Evolutionary conservation across 176 grass and related monocot species (phyloP), one percentile per base, ranked within the genome.

Genomic region (Ananas comosus): DNA sequence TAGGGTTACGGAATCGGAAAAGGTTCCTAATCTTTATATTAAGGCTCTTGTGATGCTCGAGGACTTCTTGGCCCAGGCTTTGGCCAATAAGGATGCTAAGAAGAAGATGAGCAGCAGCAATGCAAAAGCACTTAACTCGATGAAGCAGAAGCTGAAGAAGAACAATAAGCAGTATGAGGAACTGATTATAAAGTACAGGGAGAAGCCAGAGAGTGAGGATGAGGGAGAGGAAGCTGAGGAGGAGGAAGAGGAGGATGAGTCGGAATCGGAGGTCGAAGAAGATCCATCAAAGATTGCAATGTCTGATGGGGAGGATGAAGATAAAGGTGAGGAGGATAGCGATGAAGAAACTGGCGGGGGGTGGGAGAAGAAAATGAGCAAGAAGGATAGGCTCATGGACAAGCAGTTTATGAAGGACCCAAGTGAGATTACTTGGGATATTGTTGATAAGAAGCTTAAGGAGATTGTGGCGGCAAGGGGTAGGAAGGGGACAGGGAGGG

Each of bases 51-150:
- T 97, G 14, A 71, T 92, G 52, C 74, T 97, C 18, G 93, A 97
- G 74, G 93, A 97, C 71, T 96, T 92, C 72, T 80, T 97, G 49
- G 74, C 86, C 22, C 78, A 92, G 66, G 85, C 93, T n/a, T 74
- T 97, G 76, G 93, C 93, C 9, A 97, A 97, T 51, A 97, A 97
- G 73, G 93, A 96, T 65, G 86, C 81, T 58, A 96, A 96, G 77
- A 97, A 90, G 74, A 97, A 97, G 77, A 97, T 97, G 93, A 97
- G 93, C 77, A 97, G 86, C 77, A 97, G 86, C 74, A 97, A 97
- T 28, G 79, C 89, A 0, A 92, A 90, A 64, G 93, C 93, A 1
- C 69, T 97, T 10, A 97, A 85, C 65, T 83, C 84, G 2, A 85
- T 92, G 89, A 97, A 82, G 64, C 93, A 97, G 54, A 97, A 97